phyloP scores from a whole-genome alignment of 345 rosid genomes.

The Populus davidiana region DNA sequence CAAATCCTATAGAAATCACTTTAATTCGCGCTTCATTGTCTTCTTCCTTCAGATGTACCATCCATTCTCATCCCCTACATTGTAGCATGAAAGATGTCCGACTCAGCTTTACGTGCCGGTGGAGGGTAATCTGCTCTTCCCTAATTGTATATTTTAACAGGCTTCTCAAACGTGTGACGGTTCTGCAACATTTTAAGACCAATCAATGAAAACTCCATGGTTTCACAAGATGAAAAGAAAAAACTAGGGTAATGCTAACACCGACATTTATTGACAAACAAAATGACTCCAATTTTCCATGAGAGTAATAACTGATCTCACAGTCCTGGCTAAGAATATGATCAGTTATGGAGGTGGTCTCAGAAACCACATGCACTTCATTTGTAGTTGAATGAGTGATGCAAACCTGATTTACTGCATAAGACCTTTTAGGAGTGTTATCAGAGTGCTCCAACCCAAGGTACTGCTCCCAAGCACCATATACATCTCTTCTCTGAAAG shows the following conservation, averaged over 20 bases:
- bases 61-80: not conserved
- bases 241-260: not conserved
- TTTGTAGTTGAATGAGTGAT: not conserved
- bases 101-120: conserved; percentile 16
- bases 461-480: conserved; percentile 96
- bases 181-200: conserved; percentile 34
- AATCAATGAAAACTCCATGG: not conserved
- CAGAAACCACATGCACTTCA: not conserved
- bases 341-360: not conserved
- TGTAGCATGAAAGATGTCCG: not conserved
- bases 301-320: not conserved
- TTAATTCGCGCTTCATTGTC: conserved; percentile 7
- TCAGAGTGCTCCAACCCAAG: conserved; percentile 94
- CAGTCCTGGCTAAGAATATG: not conserved
- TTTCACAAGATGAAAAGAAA: not conserved
- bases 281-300: not conserved
- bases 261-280: not conserved
- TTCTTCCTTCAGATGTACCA: conserved; percentile 14
- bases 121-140: conserved; percentile 23
- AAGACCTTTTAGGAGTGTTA: conserved; percentile 69
- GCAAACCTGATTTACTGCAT: conserved; percentile 72
- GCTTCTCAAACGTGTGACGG: conserved; percentile 58
- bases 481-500: conserved; percentile 73
- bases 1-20: conserved; percentile 23
- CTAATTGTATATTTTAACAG: conserved; percentile 61